A percentile compares a stretch with the other conserved stretches of the same genome.
These are phyloP conservation scores for Pseudocercospora musae DNA, from an alignment of 2,329 filamentous ascomycete genomes.

Conservation along the genomic window DNA sequence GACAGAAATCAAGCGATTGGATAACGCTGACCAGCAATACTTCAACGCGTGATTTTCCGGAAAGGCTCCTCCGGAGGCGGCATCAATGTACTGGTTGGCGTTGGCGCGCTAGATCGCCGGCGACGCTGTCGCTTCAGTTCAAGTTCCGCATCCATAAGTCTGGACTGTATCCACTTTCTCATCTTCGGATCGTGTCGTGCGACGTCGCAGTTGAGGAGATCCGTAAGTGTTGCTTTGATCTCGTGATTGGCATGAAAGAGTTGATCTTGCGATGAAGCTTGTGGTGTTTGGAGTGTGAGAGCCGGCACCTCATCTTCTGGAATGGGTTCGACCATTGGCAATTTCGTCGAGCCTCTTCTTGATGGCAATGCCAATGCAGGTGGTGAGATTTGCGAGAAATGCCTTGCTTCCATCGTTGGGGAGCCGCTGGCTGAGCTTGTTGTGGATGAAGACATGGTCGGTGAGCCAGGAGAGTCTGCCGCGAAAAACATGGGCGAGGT, in stretches of 20 bases:
- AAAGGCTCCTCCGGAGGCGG: conserved; percentile 9
- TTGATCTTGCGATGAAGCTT: conserved; percentile 32
- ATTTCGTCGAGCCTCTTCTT: conserved; percentile 10
- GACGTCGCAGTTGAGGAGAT: conserved; percentile 52
- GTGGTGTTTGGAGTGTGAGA: conserved; percentile 10
- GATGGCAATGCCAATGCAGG: conserved; percentile 28
- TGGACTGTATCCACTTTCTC: conserved; percentile 50
- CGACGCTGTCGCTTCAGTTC: conserved; percentile 44
- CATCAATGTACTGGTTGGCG: conserved; percentile 19
- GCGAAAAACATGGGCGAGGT: neutral
- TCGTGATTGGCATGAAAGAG: conserved; percentile 51
- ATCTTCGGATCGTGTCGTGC: conserved; percentile 47
- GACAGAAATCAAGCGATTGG: neutral
- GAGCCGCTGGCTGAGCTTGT: conserved; percentile 24
- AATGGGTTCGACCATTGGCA: conserved; percentile 24
- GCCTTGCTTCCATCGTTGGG: conserved; percentile 17
- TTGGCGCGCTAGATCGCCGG: conserved; percentile 17
- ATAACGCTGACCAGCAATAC: conserved; percentile 8
- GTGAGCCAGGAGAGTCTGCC: conserved; percentile 8
- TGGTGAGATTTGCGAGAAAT: conserved; percentile 26
- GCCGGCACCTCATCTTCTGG: conserved; percentile 21
- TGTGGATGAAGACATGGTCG: conserved; percentile 25
- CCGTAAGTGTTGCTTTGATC: conserved; percentile 54
- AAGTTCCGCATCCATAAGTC: conserved; percentile 53
- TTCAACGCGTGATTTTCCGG: conserved; percentile 28